These are phyloP conservation scores for Rhypophila decipiens DNA, from an alignment of 495 filamentous ascomycete species.

Conservation along the genomic window DNA sequence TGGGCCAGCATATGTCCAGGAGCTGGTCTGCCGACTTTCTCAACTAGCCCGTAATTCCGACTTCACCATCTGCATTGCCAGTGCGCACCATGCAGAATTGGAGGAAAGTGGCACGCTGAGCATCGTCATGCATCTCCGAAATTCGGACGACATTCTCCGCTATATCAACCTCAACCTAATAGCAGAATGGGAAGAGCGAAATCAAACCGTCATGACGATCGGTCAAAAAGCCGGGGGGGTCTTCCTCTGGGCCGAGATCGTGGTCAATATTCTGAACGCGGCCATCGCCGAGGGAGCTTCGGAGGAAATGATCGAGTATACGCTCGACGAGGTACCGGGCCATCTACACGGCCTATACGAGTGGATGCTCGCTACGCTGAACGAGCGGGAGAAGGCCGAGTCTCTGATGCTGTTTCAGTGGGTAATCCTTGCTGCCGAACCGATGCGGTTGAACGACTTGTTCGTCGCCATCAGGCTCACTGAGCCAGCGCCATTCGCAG, in stretches of 20 bases:
- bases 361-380: conserved; percentile 29
- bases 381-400: conserved; percentile 27
- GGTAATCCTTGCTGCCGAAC: conserved; percentile 29
- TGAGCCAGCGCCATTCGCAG: conserved; percentile 10
- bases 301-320: conserved; percentile 28
- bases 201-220: conserved; percentile 16
- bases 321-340: conserved; percentile 26
- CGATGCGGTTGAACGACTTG: conserved; percentile 31
- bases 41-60: conserved; percentile 30
- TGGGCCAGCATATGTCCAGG: conserved; percentile 21
- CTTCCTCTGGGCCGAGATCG: conserved; percentile 34
- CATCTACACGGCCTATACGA: conserved; percentile 33
- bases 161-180: conserved; percentile 28
- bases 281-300: conserved; percentile 28
- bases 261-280: conserved; percentile 32
- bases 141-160: conserved; percentile 27
- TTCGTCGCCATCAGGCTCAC: conserved; percentile 27
- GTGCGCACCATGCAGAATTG: conserved; percentile 19
- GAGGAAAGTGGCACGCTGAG: conserved; percentile 19
- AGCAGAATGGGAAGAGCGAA: conserved; percentile 29
- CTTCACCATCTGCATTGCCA: conserved; percentile 32
- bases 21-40: conserved; percentile 23
- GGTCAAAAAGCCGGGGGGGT: conserved; percentile 25
- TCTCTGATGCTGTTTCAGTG: conserved; percentile 31
- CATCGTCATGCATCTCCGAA: conserved; percentile 27